These are phyloP conservation scores for Penicillium samsonianum DNA, from an alignment of 495 filamentous ascomycete species.

Conservation along the genomic window DNA sequence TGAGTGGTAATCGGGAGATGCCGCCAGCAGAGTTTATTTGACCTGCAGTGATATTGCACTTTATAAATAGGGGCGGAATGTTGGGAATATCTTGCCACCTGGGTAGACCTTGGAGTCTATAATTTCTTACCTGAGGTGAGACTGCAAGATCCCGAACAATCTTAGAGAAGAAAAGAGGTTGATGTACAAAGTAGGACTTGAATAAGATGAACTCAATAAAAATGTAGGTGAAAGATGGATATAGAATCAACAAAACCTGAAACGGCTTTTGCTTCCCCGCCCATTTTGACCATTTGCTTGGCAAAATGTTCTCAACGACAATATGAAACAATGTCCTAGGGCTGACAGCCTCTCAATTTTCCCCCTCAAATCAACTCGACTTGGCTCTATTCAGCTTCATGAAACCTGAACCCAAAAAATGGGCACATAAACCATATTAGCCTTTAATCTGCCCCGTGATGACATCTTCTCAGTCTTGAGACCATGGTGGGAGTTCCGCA, in stretches of 20 bases:
- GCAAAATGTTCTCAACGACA: not conserved
- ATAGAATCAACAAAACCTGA: not conserved
- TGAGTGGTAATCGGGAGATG: too few species aligned
- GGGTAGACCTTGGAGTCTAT: too few species aligned
- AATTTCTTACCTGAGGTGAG: too few species aligned
- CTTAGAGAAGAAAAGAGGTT: too few species aligned
- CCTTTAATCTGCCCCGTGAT: constrained; percentile 6
- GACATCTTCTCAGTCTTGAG: constrained; percentile 3
- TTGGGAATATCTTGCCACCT: too few species aligned
- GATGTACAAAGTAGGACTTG: too few species aligned
- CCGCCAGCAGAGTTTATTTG: too few species aligned
- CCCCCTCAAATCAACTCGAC: not conserved
- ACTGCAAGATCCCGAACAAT: too few species aligned
- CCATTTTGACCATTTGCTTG: not conserved
- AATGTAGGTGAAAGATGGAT: too few species aligned
- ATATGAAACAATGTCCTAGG: not conserved
- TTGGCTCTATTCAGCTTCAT: not conserved
- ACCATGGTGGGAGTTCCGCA: constrained; percentile 44
- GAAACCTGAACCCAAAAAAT: constrained; percentile 2
- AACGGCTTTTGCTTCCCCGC: not conserved
- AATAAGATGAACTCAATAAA: too few species aligned
- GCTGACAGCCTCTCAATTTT: not conserved
- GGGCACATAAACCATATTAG: not conserved
- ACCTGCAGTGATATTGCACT: too few species aligned
- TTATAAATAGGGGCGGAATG: too few species aligned